Evolutionary conservation across 164 flowering plant species (phyloP).

Genomic region (Kalanchoe fedtschenkoi): DNA sequence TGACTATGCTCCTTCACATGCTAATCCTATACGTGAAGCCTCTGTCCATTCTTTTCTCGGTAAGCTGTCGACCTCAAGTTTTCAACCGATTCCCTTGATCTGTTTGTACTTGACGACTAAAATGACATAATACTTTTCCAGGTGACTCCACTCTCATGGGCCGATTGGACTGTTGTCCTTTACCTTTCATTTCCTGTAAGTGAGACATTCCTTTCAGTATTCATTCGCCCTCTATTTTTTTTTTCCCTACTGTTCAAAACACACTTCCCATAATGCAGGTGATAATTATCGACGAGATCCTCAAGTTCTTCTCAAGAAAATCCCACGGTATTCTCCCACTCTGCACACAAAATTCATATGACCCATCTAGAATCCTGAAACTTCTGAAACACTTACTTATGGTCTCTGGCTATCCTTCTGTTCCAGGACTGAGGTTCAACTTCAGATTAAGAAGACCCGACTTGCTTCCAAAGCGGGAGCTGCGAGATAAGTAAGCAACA

Average conservation of each 20-base stretch:
- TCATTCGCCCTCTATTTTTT: not conserved
- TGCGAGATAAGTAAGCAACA: conserved; percentile 45
- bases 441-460: conserved; percentile 59
- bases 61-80: conserved; percentile 30
- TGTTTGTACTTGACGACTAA: not conserved
- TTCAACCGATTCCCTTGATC: not conserved
- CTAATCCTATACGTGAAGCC: conserved; percentile 82
- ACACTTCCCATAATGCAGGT: conserved; percentile 38
- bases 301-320: conserved; percentile 87
- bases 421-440: conserved; percentile 47
- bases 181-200: conserved; percentile 94
- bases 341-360: not conserved
- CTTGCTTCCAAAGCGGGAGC: conserved; percentile 65
- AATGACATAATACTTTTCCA: conserved; percentile 22
- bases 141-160: conserved; percentile 90
- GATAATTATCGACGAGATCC: conserved; percentile 77
- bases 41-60: conserved; percentile 82
- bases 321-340: conserved; percentile 36
- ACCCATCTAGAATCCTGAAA: not conserved
- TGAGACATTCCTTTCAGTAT: conserved; percentile 6
- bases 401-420: not conserved
- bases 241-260: conserved; percentile 5
- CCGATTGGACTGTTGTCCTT: conserved; percentile 75
- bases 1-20: conserved; percentile 84
- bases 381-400: not conserved